phyloP scores from a whole-genome alignment of 352 stramenopile genomes.

The Globisporangium megalacanthum region DNA sequence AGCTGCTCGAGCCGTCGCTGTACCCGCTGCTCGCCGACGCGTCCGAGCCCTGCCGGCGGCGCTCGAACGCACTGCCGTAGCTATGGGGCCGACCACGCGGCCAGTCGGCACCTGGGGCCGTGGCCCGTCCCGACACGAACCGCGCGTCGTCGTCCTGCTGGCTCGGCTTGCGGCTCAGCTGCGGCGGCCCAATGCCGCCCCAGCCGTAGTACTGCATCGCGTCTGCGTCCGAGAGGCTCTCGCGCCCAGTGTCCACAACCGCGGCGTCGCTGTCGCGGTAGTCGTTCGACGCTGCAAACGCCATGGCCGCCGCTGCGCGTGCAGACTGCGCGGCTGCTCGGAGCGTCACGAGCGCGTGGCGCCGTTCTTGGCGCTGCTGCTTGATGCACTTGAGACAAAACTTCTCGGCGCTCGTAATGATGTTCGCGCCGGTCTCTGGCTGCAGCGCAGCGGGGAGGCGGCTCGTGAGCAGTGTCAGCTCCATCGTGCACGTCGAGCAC shows the following conservation, averaged over 20 bases:
- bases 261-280: neutral
- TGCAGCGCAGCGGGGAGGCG: conserved; percentile 48
- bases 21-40: conserved; percentile 23
- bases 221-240: neutral
- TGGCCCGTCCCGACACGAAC: conserved; percentile 34
- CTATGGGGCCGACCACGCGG: neutral
- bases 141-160: conserved; percentile 25
- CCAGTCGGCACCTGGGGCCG: conserved; percentile 28
- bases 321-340: conserved; percentile 3
- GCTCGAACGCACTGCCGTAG: conserved; percentile 16
- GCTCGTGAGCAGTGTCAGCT: conserved; percentile 50
- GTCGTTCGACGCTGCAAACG: neutral
- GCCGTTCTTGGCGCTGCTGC: conserved; percentile 49
- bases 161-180: conserved; percentile 35
- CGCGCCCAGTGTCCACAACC: neutral
- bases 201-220: conserved; percentile 18
- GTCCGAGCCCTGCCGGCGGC: conserved; percentile 41
- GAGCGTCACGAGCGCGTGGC: conserved; percentile 16
- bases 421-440: conserved; percentile 43
- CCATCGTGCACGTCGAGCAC: conserved; percentile 62
- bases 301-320: conserved; percentile 3
- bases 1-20: conserved; percentile 23
- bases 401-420: conserved; percentile 69
- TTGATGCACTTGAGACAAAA: conserved; percentile 82
- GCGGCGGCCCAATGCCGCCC: conserved; percentile 26